Evolutionary conservation across 805 yeast genomes (phyloP), one percentile per base, ranked within the genome.

Genomic region (Vanderwaltozyma verrucispora): DNA sequence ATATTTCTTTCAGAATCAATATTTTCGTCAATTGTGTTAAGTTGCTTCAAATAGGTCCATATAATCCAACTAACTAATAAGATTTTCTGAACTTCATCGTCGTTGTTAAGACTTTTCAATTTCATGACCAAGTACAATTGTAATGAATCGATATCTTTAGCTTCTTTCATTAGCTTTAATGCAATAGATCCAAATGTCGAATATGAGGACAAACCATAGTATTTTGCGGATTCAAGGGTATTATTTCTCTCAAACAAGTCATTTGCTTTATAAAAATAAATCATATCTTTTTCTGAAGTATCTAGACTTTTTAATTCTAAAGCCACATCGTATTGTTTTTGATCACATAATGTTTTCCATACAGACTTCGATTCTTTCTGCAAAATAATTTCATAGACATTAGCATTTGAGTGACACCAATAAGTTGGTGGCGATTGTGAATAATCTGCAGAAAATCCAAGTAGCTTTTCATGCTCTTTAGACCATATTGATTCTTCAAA

Each of bases 111-210:
- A 0, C 42, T 39, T 0, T 49, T 46, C 19, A 80, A 51, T 43
- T 74, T 75, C 3, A 56, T 50, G 0, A 49, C 43, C 14, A 79
- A 53, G 47, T 71, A 76, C n/a, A 55, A 54, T 36, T 71, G 54
- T 28, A 80, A 50, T 1, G 78, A 68, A 5, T 64, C 63, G 7
- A 52, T 49, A 1, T 50, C 50, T 25, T 69, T 55, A 9, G 65
- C 53, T 2, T 48, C 40, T 5, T 74, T 71, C 44, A 80, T 49
- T 30, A 80, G 67, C 30, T 56, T 65, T 28, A 85, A 57, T 2
- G 89, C 76, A 5, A 80, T 70, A 11, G 75, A 68, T 45, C 86
- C 95, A 51, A 86, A 71, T 0, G 86, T 76, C 37, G 71, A 75
- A 7, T 74, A 64, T 43, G 83, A 78, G 8, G 54, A 40, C 17